Evolutionary conservation across 2,329 filamentous ascomycete genomes (phyloP).

Genomic region (Aspergillus ochraceus): DNA sequence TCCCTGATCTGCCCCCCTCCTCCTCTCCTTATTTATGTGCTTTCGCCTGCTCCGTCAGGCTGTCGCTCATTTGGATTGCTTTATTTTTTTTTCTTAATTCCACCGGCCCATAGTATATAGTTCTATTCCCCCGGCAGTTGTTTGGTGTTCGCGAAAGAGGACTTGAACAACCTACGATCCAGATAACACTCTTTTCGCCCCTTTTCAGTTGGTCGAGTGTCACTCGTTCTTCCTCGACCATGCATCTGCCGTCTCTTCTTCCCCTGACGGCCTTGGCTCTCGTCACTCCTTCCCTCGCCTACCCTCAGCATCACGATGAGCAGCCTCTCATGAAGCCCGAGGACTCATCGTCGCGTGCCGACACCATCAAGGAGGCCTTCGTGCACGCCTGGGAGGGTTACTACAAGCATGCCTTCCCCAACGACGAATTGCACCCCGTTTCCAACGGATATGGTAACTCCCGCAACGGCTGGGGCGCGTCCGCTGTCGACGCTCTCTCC

Average conservation of each 20-base stretch:
- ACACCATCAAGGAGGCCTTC: slow-evolving; percentile 68
- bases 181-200: no score
- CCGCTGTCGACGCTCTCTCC: slow-evolving; percentile 75
- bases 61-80: slow-evolving; percentile 12
- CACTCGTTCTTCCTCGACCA: slow-evolving; percentile 14
- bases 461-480: slow-evolving; percentile 81
- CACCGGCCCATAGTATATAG: neutral
- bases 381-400: slow-evolving; percentile 72
- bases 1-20: neutral
- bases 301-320: slow-evolving; percentile 16
- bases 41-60: slow-evolving; percentile 10
- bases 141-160: neutral
- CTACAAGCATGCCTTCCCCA: slow-evolving; percentile 70
- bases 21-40: slow-evolving; percentile 7
- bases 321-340: slow-evolving; percentile 12
- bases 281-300: slow-evolving; percentile 21
- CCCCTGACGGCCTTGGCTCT: slow-evolving; percentile 26
- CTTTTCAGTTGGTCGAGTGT: neutral
- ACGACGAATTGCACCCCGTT: slow-evolving; percentile 72
- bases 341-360: slow-evolving; percentile 44
- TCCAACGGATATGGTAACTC: slow-evolving; percentile 67
- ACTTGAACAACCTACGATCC: no score
- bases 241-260: slow-evolving; percentile 25
- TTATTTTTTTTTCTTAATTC: neutral
- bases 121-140: neutral